Evolutionary conservation across 768 basidiomycete genomes (phyloP), one percentile per base, ranked within the genome.

Genomic region (Kwoniella newhampshirensis): DNA sequence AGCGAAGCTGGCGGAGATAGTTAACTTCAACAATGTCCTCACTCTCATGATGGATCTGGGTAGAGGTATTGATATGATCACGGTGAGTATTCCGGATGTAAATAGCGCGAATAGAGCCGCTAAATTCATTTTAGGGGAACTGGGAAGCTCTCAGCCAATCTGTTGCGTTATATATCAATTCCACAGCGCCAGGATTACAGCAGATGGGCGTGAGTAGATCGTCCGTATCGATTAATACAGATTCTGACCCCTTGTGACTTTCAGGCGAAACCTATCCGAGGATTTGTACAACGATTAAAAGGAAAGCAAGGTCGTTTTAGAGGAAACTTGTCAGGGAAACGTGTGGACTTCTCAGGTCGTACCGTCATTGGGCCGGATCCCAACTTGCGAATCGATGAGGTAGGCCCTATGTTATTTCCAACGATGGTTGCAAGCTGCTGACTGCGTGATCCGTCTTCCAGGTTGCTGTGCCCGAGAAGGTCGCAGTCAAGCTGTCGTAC

Each of bases 281-380:
- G 96, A 15, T 94, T 98, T 73, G 94, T 94, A 42, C 96, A 99
- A 70, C 89, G 96, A 2, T 80, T 99, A 47, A 99, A 99, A 79
- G 96, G 96, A 35, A 99, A 99, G 74, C 94, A 98, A 75, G 96
- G 96, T 68, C 92, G 96, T 44, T 98, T 99, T 79, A 84, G 96
- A 74, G 96, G 96, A 20, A 99, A 99, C 73, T 81, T 99, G 7
- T 97, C 93, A 0, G 96, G 96, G 61, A 99, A 99, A 77, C 91
- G 96, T 76, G 96, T 99, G 63, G 96, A 99, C 75, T 98, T 98
- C 74, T 97, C 93, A 0, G 94, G 86, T 4, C 88, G 96, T 67
- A 99, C 96, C 6, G 96, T 99, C 76, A 99, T 99, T 71, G 94
- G 92, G 1, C 96, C 96, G 1, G 96, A 99, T 77, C 96, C 96